These are phyloP conservation scores for Starmera dryadoides DNA, from an alignment of 805 yeast genomes.

Conservation along the genomic window DNA sequence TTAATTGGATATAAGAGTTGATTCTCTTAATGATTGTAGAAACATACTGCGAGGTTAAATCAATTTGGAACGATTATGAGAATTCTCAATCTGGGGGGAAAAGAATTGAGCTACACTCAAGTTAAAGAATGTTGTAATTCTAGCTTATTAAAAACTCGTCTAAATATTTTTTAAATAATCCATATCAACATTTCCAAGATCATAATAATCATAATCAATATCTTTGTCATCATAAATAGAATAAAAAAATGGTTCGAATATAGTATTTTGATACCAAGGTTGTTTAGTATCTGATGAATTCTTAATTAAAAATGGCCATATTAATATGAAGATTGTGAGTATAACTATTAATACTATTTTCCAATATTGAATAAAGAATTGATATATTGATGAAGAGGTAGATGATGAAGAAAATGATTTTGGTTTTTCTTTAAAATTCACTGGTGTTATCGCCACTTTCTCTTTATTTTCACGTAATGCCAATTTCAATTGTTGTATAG, in stretches of 20 bases:
- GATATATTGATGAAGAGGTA: too few relatives aligned
- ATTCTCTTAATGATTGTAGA: too few relatives aligned
- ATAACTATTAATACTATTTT: not conserved
- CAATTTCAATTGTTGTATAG: conserved; percentile 8
- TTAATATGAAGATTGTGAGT: not conserved
- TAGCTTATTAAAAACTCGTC: conserved; percentile 11
- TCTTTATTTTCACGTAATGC: conserved; percentile 3
- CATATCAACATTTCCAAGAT: conserved; percentile 10
- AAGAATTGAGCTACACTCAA: too few relatives aligned
- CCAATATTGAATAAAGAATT: not conserved
- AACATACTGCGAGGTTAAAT: too few relatives aligned
- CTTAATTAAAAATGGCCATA: not conserved
- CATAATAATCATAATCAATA: conserved; percentile 17
- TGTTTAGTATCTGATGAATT: not conserved
- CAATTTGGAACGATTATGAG: too few relatives aligned
- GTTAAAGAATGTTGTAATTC: conserved; percentile 12
- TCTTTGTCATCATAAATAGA: conserved; percentile 10
- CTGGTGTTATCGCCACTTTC: not conserved
- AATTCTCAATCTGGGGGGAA: too few relatives aligned
- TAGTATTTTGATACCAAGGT: conserved; percentile 12
- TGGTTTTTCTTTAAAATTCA: too few relatives aligned
- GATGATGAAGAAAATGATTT: not conserved
- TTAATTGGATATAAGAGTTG: too few relatives aligned
- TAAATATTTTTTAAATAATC: conserved; percentile 4
- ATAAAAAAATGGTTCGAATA: conserved; percentile 10